phyloP scores from a whole-genome alignment of 805 yeast genomes.

The Wickerhamiella spandovensis region DNA sequence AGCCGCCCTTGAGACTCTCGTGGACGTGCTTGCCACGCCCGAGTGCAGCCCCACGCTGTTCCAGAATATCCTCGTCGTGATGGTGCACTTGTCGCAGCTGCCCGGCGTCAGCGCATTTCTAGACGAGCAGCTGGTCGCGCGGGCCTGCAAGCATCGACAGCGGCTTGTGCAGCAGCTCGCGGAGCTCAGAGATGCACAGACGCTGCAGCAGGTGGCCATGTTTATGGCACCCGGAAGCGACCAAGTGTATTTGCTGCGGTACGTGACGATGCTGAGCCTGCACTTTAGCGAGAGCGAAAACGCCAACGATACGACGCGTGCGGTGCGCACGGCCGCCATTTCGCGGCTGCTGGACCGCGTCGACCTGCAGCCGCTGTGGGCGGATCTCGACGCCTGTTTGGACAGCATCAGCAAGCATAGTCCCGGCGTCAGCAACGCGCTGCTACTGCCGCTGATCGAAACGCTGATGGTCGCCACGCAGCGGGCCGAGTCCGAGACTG shows the following conservation, averaged over 20 bases:
- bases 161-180: background rate
- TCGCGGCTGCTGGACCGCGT: background rate
- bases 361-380: background rate
- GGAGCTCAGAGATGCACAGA: background rate
- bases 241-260: background rate
- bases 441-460: conserved; percentile 75
- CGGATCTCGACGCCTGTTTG: conserved; percentile 37
- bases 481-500: conserved; percentile 50
- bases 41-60: conserved; percentile 79
- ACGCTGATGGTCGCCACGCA: conserved; percentile 94
- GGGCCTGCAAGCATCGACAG: background rate
- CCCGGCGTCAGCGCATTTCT: conserved; percentile 20
- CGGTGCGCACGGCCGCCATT: background rate
- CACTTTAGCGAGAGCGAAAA: background rate
- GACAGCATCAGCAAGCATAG: conserved; percentile 44
- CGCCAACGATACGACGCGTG: background rate
- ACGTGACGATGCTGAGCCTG: background rate
- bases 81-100: conserved; percentile 59
- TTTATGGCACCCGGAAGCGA: background rate
- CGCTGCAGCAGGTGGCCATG: background rate
- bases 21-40: conserved; percentile 57
- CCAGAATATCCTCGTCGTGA: conserved; percentile 67
- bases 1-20: conserved; percentile 36
- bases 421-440: conserved; percentile 57
- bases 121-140: background rate